These are phyloP conservation scores for Boletus speciosus DNA, from an alignment of 768 basidiomycete species.

Conservation along the genomic window DNA sequence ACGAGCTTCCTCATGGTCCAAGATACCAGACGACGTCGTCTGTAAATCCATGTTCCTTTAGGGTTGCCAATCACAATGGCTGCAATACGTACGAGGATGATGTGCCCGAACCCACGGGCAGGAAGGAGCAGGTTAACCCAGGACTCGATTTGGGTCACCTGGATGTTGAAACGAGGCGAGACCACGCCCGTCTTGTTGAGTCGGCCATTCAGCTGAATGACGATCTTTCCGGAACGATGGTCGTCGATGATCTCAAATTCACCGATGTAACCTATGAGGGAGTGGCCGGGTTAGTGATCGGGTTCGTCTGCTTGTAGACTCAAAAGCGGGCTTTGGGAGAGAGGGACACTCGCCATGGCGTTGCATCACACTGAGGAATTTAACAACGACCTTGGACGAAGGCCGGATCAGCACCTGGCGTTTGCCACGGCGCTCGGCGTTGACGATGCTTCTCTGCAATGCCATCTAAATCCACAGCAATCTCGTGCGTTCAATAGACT, in stretches of 20 bases:
- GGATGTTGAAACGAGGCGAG: slow-evolving; percentile 98
- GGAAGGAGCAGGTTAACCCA: slow-evolving; percentile 98
- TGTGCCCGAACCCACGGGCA: slow-evolving; percentile 92
- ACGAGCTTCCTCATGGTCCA: slow-evolving; percentile 98
- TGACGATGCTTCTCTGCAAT: slow-evolving; percentile 93
- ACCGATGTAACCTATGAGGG: slow-evolving; percentile 82
- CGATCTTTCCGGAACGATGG: slow-evolving; percentile 97
- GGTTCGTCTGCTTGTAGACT: background rate
- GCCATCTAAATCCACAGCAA: background rate
- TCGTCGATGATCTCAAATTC: slow-evolving; percentile 99
- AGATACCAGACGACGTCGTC: slow-evolving; percentile 97
- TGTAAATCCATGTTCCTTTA: slow-evolving; percentile 26
- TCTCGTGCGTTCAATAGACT: slow-evolving; percentile 14
- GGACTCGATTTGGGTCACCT: slow-evolving; percentile 85
- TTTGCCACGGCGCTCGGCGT: slow-evolving; percentile 99
- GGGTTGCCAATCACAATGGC: background rate
- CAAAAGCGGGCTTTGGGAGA: background rate
- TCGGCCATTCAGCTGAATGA: slow-evolving; percentile 96
- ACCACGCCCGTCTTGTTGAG: slow-evolving; percentile 99
- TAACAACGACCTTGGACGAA: slow-evolving; percentile 96
- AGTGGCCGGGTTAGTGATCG: background rate
- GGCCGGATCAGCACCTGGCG: slow-evolving; percentile 98
- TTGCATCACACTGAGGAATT: slow-evolving; percentile 98
- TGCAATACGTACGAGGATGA: slow-evolving; percentile 73
- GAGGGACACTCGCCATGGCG: slow-evolving; percentile 75